A percentile compares a stretch with the other conserved stretches of the same genome.
Evolutionary conservation across 2,329 filamentous ascomycete species (phyloP).

Genomic region (Aspergillus ochraceus): DNA sequence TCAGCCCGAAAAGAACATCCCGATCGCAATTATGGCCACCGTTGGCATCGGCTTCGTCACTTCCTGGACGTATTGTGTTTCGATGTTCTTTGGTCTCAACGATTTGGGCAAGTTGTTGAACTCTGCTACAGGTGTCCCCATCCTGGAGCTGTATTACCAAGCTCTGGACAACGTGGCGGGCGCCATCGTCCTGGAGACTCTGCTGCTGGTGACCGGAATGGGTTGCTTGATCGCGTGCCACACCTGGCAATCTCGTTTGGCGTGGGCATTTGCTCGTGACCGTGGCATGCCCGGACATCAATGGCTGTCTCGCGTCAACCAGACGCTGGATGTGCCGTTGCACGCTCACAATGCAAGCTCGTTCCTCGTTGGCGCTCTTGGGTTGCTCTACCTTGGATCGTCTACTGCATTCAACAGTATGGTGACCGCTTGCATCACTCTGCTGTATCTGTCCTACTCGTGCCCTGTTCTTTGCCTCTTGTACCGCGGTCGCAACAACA

Average conservation of each 20-base stretch:
- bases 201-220: constrained; percentile 50
- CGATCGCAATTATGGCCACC: constrained; percentile 53
- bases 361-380: constrained; percentile 47
- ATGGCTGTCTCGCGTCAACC: constrained; percentile 43
- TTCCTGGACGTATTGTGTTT: constrained; percentile 48
- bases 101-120: constrained; percentile 43
- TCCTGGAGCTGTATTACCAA: constrained; percentile 50
- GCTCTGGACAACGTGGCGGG: constrained; percentile 45
- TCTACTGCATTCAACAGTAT: constrained; percentile 46
- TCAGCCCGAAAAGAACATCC: constrained; percentile 49
- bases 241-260: constrained; percentile 53
- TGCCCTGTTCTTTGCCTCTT: constrained; percentile 50
- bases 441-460: constrained; percentile 51
- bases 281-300: constrained; percentile 47
- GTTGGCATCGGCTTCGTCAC: constrained; percentile 47
- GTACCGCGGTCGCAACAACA: constrained; percentile 45
- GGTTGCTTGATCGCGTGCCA: constrained; percentile 50
- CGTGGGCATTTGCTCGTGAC: constrained; percentile 55
- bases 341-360: constrained; percentile 48
- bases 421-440: constrained; percentile 47
- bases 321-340: constrained; percentile 46
- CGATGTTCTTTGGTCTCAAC: constrained; percentile 53
- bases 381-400: constrained; percentile 49
- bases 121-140: constrained; percentile 48
- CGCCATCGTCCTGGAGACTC: constrained; percentile 47